Evolutionary conservation across 192 early-diverging fungal genomes (phyloP), one percentile per base, ranked within the genome.

Genomic region (Coemansia sp.): DNA sequence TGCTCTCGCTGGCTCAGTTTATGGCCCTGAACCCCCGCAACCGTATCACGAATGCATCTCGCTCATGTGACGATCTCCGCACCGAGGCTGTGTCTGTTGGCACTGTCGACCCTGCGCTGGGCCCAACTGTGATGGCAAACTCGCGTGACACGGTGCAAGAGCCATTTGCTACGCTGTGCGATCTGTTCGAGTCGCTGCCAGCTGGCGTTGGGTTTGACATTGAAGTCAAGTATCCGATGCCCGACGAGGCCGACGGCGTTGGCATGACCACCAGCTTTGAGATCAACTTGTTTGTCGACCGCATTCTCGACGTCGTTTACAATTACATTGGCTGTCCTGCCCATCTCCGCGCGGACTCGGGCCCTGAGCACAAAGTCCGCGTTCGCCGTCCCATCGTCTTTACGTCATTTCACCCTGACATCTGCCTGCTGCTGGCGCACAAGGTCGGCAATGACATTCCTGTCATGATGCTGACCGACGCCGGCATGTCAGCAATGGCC

Each of bases 161-260:
- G n/a, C 88, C 93, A 11, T 94, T 94, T 70, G 85, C 91, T 1
- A 96, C 93, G 14, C 83, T 98, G 23, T 81, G 83, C 55, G 89
- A 92, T 42, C 86, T 90, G 6, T 90, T 92, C 55, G 71, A 89
- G 84, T 82, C 71, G 23, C 85, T 96, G 18, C 93, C 94, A 0
- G 67, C 73, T 4, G 66, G 74, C 8, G 85, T 90, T 28, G 94
- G 93, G 5, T 98, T 96, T 67, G 95, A 96, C 63, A 90, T 98
- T 56, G 96, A 98, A 70, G 85, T 98, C 74, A 98, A 98, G 76
- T 98, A 96, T 60, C 96, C 96, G 5, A 90, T 92, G 86, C 76
- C 90, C 5, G 88, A 94, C 58, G 96, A 98, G 66, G 91, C 93
- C 38, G 89, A 94, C 72, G 79, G 81, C 28, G 87, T 86, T 23